phyloP scores from a whole-genome alignment of 1,284 basidiomycete species.

The Leccinum huronense region DNA sequence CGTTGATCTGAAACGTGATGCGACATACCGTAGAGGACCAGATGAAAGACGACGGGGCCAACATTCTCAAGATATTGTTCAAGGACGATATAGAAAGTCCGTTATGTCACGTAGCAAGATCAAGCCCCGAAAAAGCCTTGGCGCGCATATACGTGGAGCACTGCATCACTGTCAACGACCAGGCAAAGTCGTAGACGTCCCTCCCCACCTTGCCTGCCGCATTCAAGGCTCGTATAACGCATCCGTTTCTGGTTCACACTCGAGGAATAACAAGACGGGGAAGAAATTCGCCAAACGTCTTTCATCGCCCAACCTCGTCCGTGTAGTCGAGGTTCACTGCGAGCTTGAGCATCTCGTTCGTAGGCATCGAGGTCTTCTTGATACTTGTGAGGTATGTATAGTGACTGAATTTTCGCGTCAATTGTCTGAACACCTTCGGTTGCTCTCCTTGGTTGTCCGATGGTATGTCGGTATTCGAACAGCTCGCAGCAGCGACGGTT shows the following conservation, averaged over 20 bases:
- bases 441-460: not conserved
- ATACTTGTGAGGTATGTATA: constrained; percentile 44
- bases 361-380: constrained; percentile 50
- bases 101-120: constrained; percentile 12
- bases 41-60: constrained; percentile 51
- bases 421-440: not conserved
- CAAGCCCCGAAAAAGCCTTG: too few relatives aligned
- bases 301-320: constrained; percentile 92
- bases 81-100: constrained; percentile 45
- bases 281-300: constrained; percentile 95
- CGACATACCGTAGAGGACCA: constrained; percentile 33
- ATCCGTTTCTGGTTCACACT: constrained; percentile 77
- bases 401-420: constrained; percentile 42
- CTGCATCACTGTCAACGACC: constrained; percentile 42
- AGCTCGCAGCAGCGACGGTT: constrained; percentile 66
- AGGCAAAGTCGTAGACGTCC: constrained; percentile 67
- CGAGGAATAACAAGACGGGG: constrained; percentile 89
- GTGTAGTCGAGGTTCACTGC: constrained; percentile 87
- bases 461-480: constrained; percentile 71
- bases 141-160: too few relatives aligned
- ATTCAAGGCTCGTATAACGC: constrained; percentile 85
- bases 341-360: constrained; percentile 75
- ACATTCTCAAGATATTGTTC: constrained; percentile 68
- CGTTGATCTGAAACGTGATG: not conserved
- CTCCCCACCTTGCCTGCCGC: constrained; percentile 87